Conservation (phyloP, 768 basidiomycete species). For the Termitomyces bulborhizus region DNA sequence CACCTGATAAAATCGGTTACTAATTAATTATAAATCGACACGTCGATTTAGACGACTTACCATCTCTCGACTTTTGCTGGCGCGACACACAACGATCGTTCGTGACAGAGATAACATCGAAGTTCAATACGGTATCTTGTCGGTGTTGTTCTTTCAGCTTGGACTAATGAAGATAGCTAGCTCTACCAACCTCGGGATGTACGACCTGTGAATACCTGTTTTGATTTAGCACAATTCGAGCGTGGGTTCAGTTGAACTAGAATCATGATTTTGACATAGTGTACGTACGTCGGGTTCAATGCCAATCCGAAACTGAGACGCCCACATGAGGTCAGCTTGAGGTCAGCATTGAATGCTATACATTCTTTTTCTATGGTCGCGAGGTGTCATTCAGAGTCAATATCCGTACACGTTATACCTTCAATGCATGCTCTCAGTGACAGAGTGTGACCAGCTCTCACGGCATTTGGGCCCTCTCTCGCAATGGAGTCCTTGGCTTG, state of each 20-base stretch:
- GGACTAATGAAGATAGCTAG: too few species aligned
- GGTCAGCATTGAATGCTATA: neutral
- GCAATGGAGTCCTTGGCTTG: neutral
- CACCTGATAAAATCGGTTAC: neutral
- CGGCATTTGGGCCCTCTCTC: neutral
- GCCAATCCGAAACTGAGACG: neutral
- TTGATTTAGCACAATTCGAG: neutral
- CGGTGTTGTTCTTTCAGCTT: neutral
- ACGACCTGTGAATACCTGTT: neutral
- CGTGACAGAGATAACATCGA: neutral
- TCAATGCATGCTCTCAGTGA: neutral
- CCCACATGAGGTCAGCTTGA: neutral
- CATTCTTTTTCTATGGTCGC: neutral
- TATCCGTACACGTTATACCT: neutral
- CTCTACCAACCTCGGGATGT: neutral
- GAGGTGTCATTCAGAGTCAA: neutral
- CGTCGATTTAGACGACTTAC: constrained; percentile 14
- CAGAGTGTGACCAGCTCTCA: neutral
- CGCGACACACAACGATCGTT: neutral
- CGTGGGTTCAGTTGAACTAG: neutral
- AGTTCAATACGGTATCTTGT: neutral
- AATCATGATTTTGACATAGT: neutral
- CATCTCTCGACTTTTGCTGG: neutral
- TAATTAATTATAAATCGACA: constrained; percentile 5
- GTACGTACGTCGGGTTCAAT: neutral